Evolutionary conservation across 2,329 filamentous ascomycete genomes (phyloP), one percentile per base, ranked within the genome.

Genomic region (Trichocomaceae sp.): DNA sequence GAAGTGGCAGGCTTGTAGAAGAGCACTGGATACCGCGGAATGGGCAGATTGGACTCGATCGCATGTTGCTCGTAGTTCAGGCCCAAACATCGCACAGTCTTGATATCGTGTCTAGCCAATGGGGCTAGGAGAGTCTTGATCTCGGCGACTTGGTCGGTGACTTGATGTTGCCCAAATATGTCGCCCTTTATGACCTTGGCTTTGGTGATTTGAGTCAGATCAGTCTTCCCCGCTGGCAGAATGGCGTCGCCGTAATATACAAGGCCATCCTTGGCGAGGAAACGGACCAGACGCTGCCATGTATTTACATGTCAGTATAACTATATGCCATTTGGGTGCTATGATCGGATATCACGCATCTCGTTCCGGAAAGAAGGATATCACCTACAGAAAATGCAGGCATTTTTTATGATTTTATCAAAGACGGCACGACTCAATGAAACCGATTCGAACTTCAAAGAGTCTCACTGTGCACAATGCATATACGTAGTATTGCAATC

Each of bases 201-300:
- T 62, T 80, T 77, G 49, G 75, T 81, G 1, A 80, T 78, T 70
- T 83, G 79, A 57, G 80, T 73, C 59, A 88, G 78, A 63, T 88
- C 83, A 48, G 68, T 80, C 39, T 79, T 72, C 19, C 83, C 83
- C 0, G 70, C 52, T 3, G 84, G 83, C 19, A 89, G 78, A 54
- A 90, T 82, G 57, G 87, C 86, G 71, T 90, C 85, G 61, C 87
- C 87, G 60, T 88, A 88, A 70, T 88, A 86, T 35, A 81, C 79
- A 54, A 77, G 77, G 66, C 86, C 86, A 64, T 90, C 84, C 62
- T 79, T 82, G 63, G 85, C 83, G 8, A 88, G 79, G 72, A 90
- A 90, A 52, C 87, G 84, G 61, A 90, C 75, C 39, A 90, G 83
- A 63, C 85, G 82, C 83, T 88, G 63, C 33, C 49, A 29, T 52